Conservation (phyloP, 2,329 filamentous ascomycete species). For the Talaromyces sp. region DNA sequence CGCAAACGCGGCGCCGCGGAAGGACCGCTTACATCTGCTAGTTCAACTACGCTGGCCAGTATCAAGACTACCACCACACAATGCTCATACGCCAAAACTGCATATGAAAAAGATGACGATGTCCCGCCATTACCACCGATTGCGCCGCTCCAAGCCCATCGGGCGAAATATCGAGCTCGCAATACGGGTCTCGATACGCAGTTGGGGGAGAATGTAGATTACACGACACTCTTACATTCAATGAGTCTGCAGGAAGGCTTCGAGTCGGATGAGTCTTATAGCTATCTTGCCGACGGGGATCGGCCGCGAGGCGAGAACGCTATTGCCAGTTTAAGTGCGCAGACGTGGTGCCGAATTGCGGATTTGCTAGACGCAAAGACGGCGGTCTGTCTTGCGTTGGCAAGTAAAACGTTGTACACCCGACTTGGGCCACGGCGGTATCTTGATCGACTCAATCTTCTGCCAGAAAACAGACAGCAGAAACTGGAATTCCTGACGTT, state of each 20-base stretch:
- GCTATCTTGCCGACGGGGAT: constrained; percentile 21
- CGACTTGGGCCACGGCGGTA: constrained; percentile 44
- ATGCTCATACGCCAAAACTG: constrained; percentile 4
- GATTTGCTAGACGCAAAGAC: constrained; percentile 45
- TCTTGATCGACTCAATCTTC: constrained; percentile 21
- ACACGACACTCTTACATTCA: constrained; percentile 35
- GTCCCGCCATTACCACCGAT: constrained; percentile 20
- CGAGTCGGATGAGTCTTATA: constrained; percentile 23
- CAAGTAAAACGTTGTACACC: constrained; percentile 46
- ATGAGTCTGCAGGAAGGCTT: constrained; percentile 32
- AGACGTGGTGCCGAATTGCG: constrained; percentile 47
- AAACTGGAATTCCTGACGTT: constrained; percentile 50
- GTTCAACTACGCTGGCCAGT: constrained; percentile 16
- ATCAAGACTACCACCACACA: constrained; percentile 7
- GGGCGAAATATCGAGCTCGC: constrained; percentile 30
- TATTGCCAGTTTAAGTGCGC: constrained; percentile 44
- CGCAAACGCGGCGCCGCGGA: constrained; percentile 14
- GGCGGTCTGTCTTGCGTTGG: constrained; percentile 48
- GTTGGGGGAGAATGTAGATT: constrained; percentile 36
- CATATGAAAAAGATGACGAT: neutral
- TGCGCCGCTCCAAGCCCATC: constrained; percentile 34
- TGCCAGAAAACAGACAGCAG: constrained; percentile 46
- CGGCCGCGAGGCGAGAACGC: constrained; percentile 39
- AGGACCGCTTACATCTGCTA: constrained; percentile 13
- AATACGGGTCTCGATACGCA: constrained; percentile 33